phyloP scores from a whole-genome alignment of 495 filamentous ascomycete species.

The Aspergillus nanangensis region DNA sequence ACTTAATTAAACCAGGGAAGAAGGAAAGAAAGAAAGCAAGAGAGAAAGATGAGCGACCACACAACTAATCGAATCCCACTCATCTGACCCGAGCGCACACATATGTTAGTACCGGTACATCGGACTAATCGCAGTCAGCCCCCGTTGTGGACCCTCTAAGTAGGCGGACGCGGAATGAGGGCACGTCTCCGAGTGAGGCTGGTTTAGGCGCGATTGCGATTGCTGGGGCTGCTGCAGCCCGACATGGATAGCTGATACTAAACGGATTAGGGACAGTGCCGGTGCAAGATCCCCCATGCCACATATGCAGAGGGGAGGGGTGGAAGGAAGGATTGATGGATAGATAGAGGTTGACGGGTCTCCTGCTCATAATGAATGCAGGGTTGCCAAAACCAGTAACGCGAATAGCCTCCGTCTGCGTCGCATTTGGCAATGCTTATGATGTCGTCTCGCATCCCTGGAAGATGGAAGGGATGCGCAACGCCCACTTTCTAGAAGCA shows the following conservation, averaged over 20 bases:
- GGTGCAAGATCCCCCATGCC: conserved; percentile 8
- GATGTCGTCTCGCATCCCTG: conserved; percentile 3
- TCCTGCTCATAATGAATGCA: conserved; percentile 7
- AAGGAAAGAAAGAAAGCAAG: not conserved
- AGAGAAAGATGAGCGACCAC: not conserved
- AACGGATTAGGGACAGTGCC: not conserved
- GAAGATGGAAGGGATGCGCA: not conserved
- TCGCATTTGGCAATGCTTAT: conserved; percentile 8
- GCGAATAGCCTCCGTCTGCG: too few species aligned
- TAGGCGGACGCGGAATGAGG: conserved; percentile 17
- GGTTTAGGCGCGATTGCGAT: conserved; percentile 14
- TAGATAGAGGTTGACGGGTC: conserved; percentile 6
- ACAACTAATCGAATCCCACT: not conserved
- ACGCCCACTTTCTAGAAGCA: not conserved
- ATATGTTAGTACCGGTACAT: not conserved
- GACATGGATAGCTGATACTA: conserved; percentile 10
- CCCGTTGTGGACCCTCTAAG: not conserved
- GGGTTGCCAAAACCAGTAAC: conserved; percentile 14
- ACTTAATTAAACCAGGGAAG: not conserved
- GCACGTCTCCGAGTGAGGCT: conserved; percentile 27
- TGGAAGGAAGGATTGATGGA: too few species aligned
- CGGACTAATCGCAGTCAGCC: not conserved
- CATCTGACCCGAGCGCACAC: conserved; percentile 4
- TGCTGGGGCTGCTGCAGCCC: conserved; percentile 18
- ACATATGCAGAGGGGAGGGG: conserved; percentile 12